These are phyloP conservation scores for Aureobasidium sp. DNA, from an alignment of 2,329 filamentous ascomycete species.

Conservation along the genomic window DNA sequence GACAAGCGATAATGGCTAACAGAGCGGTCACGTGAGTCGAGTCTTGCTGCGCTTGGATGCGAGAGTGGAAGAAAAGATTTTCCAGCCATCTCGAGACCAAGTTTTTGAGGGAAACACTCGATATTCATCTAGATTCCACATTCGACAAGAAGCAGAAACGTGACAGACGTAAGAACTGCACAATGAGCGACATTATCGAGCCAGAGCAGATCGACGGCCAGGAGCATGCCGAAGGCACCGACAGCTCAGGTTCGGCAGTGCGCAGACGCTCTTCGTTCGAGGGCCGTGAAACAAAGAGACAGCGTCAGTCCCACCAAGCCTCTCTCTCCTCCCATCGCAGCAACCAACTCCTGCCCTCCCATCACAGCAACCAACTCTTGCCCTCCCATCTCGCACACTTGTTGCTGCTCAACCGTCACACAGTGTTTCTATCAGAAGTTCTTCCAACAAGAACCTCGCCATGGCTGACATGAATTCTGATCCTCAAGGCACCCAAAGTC, in stretches of 20 bases:
- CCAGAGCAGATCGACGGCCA: slow-evolving; percentile 3
- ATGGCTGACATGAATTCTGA: slow-evolving; percentile 19
- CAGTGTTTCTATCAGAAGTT: slow-evolving; percentile 14
- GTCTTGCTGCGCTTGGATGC: not conserved
- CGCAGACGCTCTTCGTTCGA: slow-evolving; percentile 16
- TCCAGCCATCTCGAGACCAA: slow-evolving; percentile 5
- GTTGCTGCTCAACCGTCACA: slow-evolving; percentile 18
- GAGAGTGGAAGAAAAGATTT: slow-evolving; percentile 13
- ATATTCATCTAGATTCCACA: not conserved
- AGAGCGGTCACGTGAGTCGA: not conserved
- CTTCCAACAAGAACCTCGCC: slow-evolving; percentile 20
- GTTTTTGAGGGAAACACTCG: not conserved
- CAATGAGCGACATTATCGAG: slow-evolving; percentile 9
- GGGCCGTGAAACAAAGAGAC: slow-evolving; percentile 19
- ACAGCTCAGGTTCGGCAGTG: slow-evolving; percentile 2
- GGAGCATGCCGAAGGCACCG: slow-evolving; percentile 10
- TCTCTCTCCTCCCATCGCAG: slow-evolving; percentile 6
- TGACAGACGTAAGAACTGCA: not conserved
- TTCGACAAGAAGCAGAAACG: not conserved
- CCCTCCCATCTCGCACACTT: slow-evolving; percentile 8
- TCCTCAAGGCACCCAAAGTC: slow-evolving; percentile 68
- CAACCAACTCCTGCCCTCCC: not conserved
- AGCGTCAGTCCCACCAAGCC: slow-evolving; percentile 18
- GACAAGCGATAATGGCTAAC: no score
- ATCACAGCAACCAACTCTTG: not conserved